Evolutionary conservation across 2,329 filamentous ascomycete species (phyloP), one percentile per base, ranked within the genome.

Genomic region (Colletotrichum eremochloae): DNA sequence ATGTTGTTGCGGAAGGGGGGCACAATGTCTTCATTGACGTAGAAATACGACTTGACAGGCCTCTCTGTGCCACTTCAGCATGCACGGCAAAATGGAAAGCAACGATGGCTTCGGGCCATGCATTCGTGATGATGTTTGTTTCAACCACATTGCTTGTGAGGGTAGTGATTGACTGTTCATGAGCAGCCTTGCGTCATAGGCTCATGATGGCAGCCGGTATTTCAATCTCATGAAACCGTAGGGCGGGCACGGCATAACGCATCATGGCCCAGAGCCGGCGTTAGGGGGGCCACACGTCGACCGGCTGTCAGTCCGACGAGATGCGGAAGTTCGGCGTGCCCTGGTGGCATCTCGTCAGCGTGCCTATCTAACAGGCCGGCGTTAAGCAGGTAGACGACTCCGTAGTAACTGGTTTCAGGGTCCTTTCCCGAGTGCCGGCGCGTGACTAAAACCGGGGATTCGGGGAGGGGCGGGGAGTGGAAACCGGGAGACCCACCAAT

Each of bases 401-500:
- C 46, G 31, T 46, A 40, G n/a, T 31, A 40, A 11, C 63, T 40
- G 55, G 55, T 44, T 31, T 46, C 20, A 61, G 38, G 38, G 44
- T 29, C 29, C 50, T 20, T 68, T 57, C 53, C 31, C 12, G 57
- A 67, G 44, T 57, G 42, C 64, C 68, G 64, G 48, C 38, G 38
- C 56, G 40, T 31, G 33, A 50, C 50, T 46, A 50, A 44, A 15
- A 56, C 66, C 50, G 66, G 40, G 48, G 50, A 42, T n/a, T 53
- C 53, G 44, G 53, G 15, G 67, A 33, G 50, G 38, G 40, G 20
- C 11, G 53, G 42, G 40, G 14, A 18, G 61, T 50, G 67, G 36
- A 52, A 57, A 31, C 40, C 38, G 42, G 52, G 48, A 57, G 62
- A 53, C 60, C 67, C 62, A 66, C 67, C 62, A 60, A 66, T 69